Percentiles rank a stretch among this genome's conserved stretches.
These are phyloP conservation scores for Parascedosporium putredinis DNA, from an alignment of 2,329 filamentous ascomycete species.

Conservation along the genomic window DNA sequence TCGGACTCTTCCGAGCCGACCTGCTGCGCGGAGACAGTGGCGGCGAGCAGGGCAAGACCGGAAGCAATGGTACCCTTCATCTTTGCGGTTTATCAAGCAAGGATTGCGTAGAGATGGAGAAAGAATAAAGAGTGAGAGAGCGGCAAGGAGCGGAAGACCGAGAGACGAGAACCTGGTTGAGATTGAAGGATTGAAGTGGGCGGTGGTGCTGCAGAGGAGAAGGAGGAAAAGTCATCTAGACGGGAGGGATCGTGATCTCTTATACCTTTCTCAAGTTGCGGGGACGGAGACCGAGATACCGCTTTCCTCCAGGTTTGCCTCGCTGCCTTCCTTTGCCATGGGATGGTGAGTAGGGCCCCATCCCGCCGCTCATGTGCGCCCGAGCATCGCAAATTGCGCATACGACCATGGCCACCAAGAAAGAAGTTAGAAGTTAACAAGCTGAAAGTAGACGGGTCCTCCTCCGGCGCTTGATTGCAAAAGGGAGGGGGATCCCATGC, in stretches of 20 bases:
- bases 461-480: background rate
- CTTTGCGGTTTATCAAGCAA: background rate
- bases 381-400: too few species aligned
- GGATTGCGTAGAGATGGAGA: background rate
- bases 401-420: too few species aligned
- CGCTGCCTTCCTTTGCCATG: too few species aligned
- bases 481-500: too few species aligned
- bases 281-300: background rate
- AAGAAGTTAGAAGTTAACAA: conserved; percentile 1
- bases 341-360: too few species aligned
- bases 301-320: background rate
- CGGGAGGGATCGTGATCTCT: background rate
- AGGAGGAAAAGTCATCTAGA: background rate
- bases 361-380: too few species aligned
- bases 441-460: background rate
- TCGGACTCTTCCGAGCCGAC: conserved; percentile 28
- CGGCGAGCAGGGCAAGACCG: conserved; percentile 20
- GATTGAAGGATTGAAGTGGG: background rate
- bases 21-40: conserved; percentile 28
- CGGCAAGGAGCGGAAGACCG: background rate
- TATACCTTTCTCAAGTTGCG: background rate
- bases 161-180: background rate
- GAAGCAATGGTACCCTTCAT: conserved; percentile 8
- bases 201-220: background rate
- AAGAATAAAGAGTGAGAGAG: background rate